A percentile compares a stretch with the other conserved stretches of the same genome.
Conservation (phyloP, 192 early-diverging fungal species). For the Coemansia sp. region DNA sequence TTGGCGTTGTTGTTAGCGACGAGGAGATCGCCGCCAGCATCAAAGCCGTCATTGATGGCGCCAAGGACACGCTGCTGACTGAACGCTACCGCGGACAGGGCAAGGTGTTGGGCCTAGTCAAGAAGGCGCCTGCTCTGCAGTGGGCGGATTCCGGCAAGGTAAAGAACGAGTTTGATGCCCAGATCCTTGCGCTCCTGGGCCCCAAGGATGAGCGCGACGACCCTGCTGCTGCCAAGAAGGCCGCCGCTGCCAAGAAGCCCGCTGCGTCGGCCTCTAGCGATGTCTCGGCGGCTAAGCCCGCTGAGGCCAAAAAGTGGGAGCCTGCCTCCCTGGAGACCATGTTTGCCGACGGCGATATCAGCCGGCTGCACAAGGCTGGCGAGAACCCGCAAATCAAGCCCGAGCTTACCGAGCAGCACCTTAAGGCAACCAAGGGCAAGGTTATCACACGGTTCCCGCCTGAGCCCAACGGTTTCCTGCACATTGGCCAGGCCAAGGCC, state of each 20-base stretch:
- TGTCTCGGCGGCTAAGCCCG: slow-evolving; percentile 11
- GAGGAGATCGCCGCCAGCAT: slow-evolving; percentile 72
- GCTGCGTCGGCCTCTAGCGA: slow-evolving; percentile 12
- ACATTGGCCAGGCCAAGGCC: slow-evolving; percentile 99
- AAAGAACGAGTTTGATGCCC: slow-evolving; percentile 85
- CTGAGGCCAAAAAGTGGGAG: slow-evolving; percentile 32
- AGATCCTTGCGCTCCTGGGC: slow-evolving; percentile 82
- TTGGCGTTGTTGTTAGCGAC: slow-evolving; percentile 81
- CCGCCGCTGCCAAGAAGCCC: slow-evolving; percentile 22
- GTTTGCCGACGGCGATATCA: slow-evolving; percentile 92
- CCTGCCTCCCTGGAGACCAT: slow-evolving; percentile 54
- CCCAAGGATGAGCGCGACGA: slow-evolving; percentile 97
- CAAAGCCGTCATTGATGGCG: slow-evolving; percentile 57
- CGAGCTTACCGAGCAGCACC: slow-evolving; percentile 83
- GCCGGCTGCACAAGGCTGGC: slow-evolving; percentile 89
- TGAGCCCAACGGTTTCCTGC: slow-evolving; percentile 98
- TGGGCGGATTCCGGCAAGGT: slow-evolving; percentile 90
- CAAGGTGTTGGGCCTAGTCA: slow-evolving; percentile 66
- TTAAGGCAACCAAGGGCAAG: slow-evolving; percentile 83
- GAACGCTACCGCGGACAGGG: slow-evolving; percentile 87
- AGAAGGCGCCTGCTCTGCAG: slow-evolving; percentile 62
- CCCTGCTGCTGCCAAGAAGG: slow-evolving; percentile 46
- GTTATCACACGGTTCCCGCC: slow-evolving; percentile 99
- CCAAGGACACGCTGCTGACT: slow-evolving; percentile 67
- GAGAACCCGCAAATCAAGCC: slow-evolving; percentile 96